Conservation (phyloP, 805 yeast species). For the Torulaspora franciscae region DNA sequence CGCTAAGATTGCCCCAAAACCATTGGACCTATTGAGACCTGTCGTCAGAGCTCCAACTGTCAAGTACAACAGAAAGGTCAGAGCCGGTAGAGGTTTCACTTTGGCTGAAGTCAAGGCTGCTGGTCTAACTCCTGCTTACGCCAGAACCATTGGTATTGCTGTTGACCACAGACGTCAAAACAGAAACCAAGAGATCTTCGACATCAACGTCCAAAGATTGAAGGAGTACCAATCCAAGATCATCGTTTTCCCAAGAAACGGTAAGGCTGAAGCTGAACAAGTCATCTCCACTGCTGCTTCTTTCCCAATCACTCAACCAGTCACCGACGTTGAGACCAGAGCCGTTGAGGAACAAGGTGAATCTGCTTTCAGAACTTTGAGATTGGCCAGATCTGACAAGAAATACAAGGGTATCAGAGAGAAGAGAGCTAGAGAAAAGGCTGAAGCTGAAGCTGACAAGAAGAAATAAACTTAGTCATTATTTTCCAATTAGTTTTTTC, state of each 20-base stretch:
- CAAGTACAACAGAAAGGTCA: conserved; percentile 98
- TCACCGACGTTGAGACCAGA: conserved; percentile 72
- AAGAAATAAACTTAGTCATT: conserved; percentile 63
- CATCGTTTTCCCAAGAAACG: conserved; percentile 92
- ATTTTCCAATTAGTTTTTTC: conserved; percentile 13
- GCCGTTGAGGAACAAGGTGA: conserved; percentile 74
- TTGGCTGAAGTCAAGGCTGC: conserved; percentile 97
- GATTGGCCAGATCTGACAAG: conserved; percentile 92
- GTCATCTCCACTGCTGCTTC: conserved; percentile 66
- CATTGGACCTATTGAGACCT: conserved; percentile 94
- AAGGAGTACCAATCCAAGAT: conserved; percentile 93
- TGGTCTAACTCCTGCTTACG: conserved; percentile 88
- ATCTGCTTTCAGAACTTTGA: conserved; percentile 90
- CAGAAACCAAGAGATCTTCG: conserved; percentile 94
- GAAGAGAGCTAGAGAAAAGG: conserved; percentile 94
- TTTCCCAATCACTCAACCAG: conserved; percentile 88
- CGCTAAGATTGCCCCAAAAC: conserved; percentile 95
- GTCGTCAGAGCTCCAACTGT: conserved; percentile 98
- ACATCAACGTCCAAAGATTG: conserved; percentile 92
- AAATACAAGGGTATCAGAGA: conserved; percentile 93
- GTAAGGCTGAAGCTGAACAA: conserved; percentile 76
- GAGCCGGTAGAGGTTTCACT: conserved; percentile 99
- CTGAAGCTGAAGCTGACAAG: conserved; percentile 99
- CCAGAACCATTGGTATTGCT: conserved; percentile 97
- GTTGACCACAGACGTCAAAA: conserved; percentile 99